Percentiles rank a stretch among this genome's conserved stretches.
phyloP scores from a whole-genome alignment of 768 basidiomycete genomes.

The Mycena capillaripes region DNA sequence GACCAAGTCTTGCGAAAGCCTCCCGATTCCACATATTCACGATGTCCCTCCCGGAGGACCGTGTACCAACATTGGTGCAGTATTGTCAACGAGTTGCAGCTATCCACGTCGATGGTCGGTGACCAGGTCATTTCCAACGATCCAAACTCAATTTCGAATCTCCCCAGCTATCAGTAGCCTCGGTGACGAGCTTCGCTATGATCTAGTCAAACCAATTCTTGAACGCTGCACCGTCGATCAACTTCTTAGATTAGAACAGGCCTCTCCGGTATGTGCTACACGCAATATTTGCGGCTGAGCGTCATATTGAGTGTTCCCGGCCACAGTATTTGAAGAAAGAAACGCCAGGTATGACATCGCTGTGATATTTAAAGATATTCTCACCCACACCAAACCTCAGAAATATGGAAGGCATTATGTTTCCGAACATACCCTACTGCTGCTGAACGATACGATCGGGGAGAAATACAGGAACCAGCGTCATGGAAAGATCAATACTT shows the following conservation, averaged over 20 bases:
- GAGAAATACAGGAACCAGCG: slow-evolving; percentile 60
- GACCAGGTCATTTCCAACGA: background rate
- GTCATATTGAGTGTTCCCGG: slow-evolving; percentile 11
- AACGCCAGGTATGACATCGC: slow-evolving; percentile 62
- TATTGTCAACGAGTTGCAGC: slow-evolving; percentile 81
- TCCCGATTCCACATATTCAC: too few species aligned
- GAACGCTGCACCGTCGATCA: slow-evolving; percentile 81
- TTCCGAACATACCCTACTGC: slow-evolving; percentile 70
- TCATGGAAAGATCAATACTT: slow-evolving; percentile 81
- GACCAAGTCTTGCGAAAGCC: too few species aligned
- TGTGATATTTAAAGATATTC: slow-evolving; percentile 11
- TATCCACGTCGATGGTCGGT: slow-evolving; percentile 73
- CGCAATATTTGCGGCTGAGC: slow-evolving; percentile 5
- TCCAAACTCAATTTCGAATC: background rate
- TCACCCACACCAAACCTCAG: slow-evolving; percentile 49
- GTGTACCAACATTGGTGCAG: slow-evolving; percentile 74
- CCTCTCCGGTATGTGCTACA: slow-evolving; percentile 72
- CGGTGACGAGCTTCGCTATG: slow-evolving; percentile 73
- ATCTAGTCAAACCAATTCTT: slow-evolving; percentile 80
- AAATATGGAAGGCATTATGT: slow-evolving; percentile 78
- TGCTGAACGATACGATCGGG: slow-evolving; percentile 60
- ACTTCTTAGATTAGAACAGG: slow-evolving; percentile 75
- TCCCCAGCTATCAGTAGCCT: slow-evolving; percentile 73
- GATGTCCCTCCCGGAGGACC: slow-evolving; percentile 44
- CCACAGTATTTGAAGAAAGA: slow-evolving; percentile 66